A percentile compares a stretch with the other conserved stretches of the same genome.
Conservation (phyloP, 1,284 basidiomycete genomes). For the Xerocomus nothofagi region DNA sequence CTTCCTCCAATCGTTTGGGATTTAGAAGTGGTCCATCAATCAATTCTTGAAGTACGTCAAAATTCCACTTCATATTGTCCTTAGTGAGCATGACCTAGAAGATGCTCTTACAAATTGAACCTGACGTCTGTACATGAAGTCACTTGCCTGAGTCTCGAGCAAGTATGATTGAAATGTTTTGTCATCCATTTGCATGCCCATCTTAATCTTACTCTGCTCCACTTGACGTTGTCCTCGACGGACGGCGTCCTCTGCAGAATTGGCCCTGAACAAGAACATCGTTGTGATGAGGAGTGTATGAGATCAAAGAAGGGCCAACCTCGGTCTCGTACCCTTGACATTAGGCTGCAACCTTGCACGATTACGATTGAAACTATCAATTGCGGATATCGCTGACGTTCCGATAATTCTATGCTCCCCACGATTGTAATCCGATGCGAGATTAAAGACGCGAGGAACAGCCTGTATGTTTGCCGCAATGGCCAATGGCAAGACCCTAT, state of each 20-base stretch:
- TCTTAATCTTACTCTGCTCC: conserved; percentile 85
- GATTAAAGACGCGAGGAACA: conserved; percentile 82
- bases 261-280: conserved; percentile 53
- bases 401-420: conserved; percentile 81
- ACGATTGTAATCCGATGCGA: conserved; percentile 76
- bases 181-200: conserved; percentile 93
- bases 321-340: conserved; percentile 56
- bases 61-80: conserved; percentile 93
- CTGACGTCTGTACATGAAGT: neutral
- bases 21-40: conserved; percentile 92
- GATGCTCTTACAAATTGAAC: conserved; percentile 12
- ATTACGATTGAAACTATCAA: conserved; percentile 92
- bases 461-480: conserved; percentile 85
- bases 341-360: conserved; percentile 63
- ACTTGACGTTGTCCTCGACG: conserved; percentile 88
- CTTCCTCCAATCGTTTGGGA: conserved; percentile 93
- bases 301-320: conserved; percentile 39
- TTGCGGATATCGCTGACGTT: conserved; percentile 80
- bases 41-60: conserved; percentile 84
- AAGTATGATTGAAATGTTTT: conserved; percentile 81
- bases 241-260: conserved; percentile 84
- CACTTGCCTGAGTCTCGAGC: conserved; percentile 76
- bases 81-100: conserved; percentile 80
- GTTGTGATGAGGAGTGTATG: neutral
- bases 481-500: conserved; percentile 82